A percentile compares a stretch with the other conserved stretches of the same genome.
These are phyloP conservation scores for Melampsora americana DNA, from an alignment of 1,284 basidiomycete species.

Conservation along the genomic window DNA sequence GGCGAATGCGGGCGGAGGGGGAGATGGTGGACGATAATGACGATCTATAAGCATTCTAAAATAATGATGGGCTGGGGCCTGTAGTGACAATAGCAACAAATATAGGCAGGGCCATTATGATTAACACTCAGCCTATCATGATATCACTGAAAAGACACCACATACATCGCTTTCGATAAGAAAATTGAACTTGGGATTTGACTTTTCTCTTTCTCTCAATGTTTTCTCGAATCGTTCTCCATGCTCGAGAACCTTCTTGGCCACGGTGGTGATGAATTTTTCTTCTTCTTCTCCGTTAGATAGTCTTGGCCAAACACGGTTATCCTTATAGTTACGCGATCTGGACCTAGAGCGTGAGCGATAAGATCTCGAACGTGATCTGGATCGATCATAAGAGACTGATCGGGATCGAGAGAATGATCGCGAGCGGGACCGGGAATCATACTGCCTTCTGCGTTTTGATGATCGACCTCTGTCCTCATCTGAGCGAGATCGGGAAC, in stretches of 20 bases:
- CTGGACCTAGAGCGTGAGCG: slow-evolving; percentile 17
- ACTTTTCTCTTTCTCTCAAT: slow-evolving; percentile 70
- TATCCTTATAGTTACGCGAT: slow-evolving; percentile 46
- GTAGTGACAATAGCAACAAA: slow-evolving; percentile 16
- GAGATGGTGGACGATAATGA: slow-evolving; percentile 58
- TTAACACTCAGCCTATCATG: not conserved
- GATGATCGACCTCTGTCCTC: slow-evolving; percentile 57
- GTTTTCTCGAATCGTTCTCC: slow-evolving; percentile 72
- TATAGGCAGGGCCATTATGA: slow-evolving; percentile 29
- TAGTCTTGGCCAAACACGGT: slow-evolving; percentile 59
- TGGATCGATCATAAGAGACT: slow-evolving; percentile 48
- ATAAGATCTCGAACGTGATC: slow-evolving; percentile 50
- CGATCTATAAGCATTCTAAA: slow-evolving; percentile 73
- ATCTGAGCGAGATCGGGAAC: slow-evolving; percentile 51
- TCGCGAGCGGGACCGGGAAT: slow-evolving; percentile 48
- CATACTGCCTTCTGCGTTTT: slow-evolving; percentile 53
- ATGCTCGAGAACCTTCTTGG: slow-evolving; percentile 75
- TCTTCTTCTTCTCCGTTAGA: slow-evolving; percentile 65
- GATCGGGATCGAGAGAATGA: slow-evolving; percentile 22
- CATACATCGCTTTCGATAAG: slow-evolving; percentile 67
- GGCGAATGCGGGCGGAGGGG: slow-evolving; percentile 67
- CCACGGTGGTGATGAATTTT: slow-evolving; percentile 77
- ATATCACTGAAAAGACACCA: slow-evolving; percentile 23
- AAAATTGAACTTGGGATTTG: slow-evolving; percentile 79
- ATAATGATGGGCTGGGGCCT: slow-evolving; percentile 77